A percentile compares a stretch with the other conserved stretches of the same genome.
phyloP scores from a whole-genome alignment of 495 filamentous ascomycete species.

The Penicillium canariense region DNA sequence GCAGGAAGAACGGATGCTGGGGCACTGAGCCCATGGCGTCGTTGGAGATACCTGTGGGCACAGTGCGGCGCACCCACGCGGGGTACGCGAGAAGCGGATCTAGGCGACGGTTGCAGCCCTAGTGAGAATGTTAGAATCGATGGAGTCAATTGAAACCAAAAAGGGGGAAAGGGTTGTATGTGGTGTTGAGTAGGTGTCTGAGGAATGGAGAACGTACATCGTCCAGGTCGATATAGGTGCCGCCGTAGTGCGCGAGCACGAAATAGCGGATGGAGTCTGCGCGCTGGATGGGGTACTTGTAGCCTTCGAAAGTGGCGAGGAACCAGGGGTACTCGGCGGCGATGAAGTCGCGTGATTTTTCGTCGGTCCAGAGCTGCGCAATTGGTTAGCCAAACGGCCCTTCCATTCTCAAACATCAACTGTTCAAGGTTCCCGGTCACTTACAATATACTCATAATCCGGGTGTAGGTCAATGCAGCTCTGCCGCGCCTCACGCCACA shows the following conservation, averaged over 20 bases:
- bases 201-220: slow-evolving; percentile 54
- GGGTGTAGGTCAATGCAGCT: slow-evolving; percentile 73
- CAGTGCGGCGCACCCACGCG: slow-evolving; percentile 76
- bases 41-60: slow-evolving; percentile 84
- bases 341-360: slow-evolving; percentile 72
- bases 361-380: slow-evolving; percentile 80
- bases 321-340: slow-evolving; percentile 82
- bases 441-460: slow-evolving; percentile 80
- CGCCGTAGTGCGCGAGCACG: slow-evolving; percentile 76
- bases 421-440: slow-evolving; percentile 6
- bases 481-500: slow-evolving; percentile 71
- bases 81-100: slow-evolving; percentile 80
- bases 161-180: too few species aligned
- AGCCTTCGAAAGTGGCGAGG: slow-evolving; percentile 76
- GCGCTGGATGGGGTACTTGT: slow-evolving; percentile 78
- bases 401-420: neutral
- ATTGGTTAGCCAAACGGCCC: slow-evolving; percentile 16
- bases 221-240: slow-evolving; percentile 87
- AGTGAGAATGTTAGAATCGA: slow-evolving; percentile 11
- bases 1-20: slow-evolving; percentile 79
- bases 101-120: slow-evolving; percentile 80
- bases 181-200: too few species aligned
- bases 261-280: slow-evolving; percentile 90
- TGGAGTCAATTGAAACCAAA: neutral
- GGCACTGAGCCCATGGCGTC: slow-evolving; percentile 82